Conservation (phyloP, 805 yeast genomes). For the Debaryomyces maramus region DNA sequence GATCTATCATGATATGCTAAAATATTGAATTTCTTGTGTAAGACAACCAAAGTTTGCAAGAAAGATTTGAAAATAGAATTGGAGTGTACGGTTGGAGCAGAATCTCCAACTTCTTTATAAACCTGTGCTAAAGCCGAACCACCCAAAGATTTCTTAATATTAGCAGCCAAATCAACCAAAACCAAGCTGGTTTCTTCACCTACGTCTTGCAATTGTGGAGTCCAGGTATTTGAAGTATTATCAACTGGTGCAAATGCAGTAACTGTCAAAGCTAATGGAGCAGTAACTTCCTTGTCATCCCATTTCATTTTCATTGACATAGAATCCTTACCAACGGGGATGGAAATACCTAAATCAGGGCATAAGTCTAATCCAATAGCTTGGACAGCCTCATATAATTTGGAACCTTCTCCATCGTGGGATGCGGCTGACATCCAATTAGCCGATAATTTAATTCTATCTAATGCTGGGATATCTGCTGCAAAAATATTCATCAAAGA, state of each 20-base stretch:
- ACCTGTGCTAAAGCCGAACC: slow-evolving; percentile 96
- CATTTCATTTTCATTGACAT: slow-evolving; percentile 99
- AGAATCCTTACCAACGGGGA: slow-evolving; percentile 98
- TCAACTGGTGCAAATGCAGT: slow-evolving; percentile 90
- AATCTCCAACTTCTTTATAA: slow-evolving; percentile 80
- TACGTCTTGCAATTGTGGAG: slow-evolving; percentile 68
- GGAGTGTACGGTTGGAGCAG: slow-evolving; percentile 81
- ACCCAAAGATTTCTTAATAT: slow-evolving; percentile 61
- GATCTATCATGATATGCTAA: slow-evolving; percentile 93
- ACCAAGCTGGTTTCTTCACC: slow-evolving; percentile 63
- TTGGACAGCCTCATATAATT: slow-evolving; percentile 93
- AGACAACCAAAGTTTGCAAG: slow-evolving; percentile 63
- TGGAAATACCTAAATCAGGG: slow-evolving; percentile 85
- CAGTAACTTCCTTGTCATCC: slow-evolving; percentile 88
- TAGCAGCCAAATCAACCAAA: slow-evolving; percentile 74
- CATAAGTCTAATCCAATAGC: slow-evolving; percentile 94
- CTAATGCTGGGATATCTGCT: slow-evolving; percentile 77
- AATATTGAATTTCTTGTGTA: slow-evolving; percentile 68
- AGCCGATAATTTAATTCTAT: slow-evolving; percentile 83
- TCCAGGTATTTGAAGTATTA: slow-evolving; percentile 90
- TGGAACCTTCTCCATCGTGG: slow-evolving; percentile 93
- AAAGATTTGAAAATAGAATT: slow-evolving; percentile 62
- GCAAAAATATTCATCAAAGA: slow-evolving; percentile 85
- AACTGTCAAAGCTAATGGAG: slow-evolving; percentile 89
- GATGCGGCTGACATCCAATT: slow-evolving; percentile 99